Conservation (phyloP, 2,329 filamentous ascomycete species). For the Aspergillus vadensis region DNA sequence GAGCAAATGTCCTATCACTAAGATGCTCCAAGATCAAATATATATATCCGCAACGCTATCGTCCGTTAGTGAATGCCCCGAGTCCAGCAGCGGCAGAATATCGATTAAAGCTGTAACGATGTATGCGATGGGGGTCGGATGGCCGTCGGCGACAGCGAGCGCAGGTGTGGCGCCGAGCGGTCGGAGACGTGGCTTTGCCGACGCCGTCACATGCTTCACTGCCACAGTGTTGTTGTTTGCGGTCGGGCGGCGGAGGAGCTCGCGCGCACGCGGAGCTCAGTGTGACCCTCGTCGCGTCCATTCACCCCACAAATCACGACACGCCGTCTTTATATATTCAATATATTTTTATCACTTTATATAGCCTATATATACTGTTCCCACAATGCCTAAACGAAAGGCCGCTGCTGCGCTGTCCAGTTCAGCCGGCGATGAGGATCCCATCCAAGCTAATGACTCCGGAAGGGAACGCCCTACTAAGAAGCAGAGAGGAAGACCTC, state of each 20-base stretch:
- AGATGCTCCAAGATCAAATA: not conserved
- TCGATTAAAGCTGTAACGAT: not conserved
- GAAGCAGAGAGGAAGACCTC: constrained; percentile 40
- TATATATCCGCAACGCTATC: not conserved
- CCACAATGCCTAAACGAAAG: constrained; percentile 45
- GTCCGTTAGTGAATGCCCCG: not conserved
- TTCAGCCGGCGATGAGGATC: constrained; percentile 49
- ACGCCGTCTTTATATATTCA: no score
- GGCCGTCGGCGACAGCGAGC: constrained; percentile 19
- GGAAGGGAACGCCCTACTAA: constrained; percentile 40
- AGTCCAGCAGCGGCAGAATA: constrained; percentile 12
- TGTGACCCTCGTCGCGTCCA: no score
- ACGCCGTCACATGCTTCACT: constrained; percentile 22
- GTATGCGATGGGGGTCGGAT: constrained; percentile 9
- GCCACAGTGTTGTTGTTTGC: constrained; percentile 1
- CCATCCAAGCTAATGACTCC: constrained; percentile 36
- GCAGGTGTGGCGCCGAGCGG: constrained; percentile 23
- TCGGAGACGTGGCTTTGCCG: constrained; percentile 22
- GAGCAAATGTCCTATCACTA: not conserved
- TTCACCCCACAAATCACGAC: no score
- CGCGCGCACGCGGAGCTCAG: no score
- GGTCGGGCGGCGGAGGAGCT: not conserved
- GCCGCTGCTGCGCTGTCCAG: constrained; percentile 47
- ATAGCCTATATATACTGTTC: constrained; percentile 4
- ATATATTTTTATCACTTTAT: not conserved